Percentiles rank a stretch among this genome's conserved stretches.
phyloP scores from a whole-genome alignment of 192 early-diverging fungal genomes.

The Helicostylum pulchrum region DNA sequence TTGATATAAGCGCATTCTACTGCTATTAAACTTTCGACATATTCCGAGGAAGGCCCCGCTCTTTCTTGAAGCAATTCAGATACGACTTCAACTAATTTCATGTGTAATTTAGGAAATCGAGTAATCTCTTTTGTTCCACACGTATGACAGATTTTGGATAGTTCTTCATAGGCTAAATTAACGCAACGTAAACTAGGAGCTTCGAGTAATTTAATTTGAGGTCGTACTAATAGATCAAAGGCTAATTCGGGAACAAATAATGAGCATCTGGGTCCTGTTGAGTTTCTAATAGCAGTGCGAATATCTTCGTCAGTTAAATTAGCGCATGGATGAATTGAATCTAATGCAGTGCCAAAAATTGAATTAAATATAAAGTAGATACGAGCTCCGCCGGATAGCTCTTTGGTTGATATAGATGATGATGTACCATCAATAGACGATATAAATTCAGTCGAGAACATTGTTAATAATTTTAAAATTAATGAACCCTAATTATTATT shows the following conservation, averaged over 20 bases:
- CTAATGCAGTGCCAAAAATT: conserved; percentile 67
- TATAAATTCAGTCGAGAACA: conserved; percentile 69
- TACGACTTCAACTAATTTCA: conserved; percentile 66
- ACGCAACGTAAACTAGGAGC: conserved; percentile 72
- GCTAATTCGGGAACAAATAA: conserved; percentile 80
- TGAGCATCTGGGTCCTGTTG: conserved; percentile 68
- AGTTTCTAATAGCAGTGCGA: conserved; percentile 77
- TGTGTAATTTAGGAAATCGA: conserved; percentile 69
- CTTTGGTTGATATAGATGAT: conserved; percentile 61
- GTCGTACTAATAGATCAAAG: conserved; percentile 75
- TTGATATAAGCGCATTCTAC: conserved; percentile 80
- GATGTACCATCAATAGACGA: conserved; percentile 72
- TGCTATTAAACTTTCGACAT: conserved; percentile 71
- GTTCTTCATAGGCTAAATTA: conserved; percentile 72
- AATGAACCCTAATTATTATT: conserved; percentile 46
- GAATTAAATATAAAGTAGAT: conserved; percentile 80
- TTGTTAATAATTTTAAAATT: conserved; percentile 63
- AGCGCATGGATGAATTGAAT: conserved; percentile 64
- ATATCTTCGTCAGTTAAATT: conserved; percentile 69
- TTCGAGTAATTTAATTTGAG: conserved; percentile 72
- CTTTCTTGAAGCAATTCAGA: conserved; percentile 70
- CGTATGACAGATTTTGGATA: conserved; percentile 70
- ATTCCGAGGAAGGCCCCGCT: conserved; percentile 59
- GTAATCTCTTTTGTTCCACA: conserved; percentile 68
- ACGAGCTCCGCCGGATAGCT: conserved; percentile 69